Evolutionary conservation across 2,329 filamentous ascomycete genomes (phyloP).

Genomic region (Colletotrichum paranaense): DNA sequence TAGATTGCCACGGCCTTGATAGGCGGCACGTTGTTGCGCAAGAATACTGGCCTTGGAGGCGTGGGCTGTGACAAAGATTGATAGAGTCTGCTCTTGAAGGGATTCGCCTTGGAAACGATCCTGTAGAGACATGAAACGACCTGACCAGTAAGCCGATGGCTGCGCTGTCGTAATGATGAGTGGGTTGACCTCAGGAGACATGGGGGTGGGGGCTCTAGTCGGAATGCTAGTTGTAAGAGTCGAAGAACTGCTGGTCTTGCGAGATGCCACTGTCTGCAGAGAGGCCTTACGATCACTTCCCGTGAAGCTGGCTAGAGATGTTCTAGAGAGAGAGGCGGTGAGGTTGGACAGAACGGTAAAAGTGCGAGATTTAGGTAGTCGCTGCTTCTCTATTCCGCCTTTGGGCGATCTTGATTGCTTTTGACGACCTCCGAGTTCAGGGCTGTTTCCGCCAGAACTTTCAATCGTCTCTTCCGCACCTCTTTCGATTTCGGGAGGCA

Average conservation of each 20-base stretch:
- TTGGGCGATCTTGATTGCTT: slow-evolving; percentile 9
- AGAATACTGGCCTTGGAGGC: slow-evolving; percentile 16
- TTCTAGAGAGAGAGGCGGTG: slow-evolving; percentile 56
- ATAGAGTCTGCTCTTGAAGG: slow-evolving; percentile 21
- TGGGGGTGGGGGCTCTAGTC: slow-evolving; percentile 13
- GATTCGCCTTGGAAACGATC: slow-evolving; percentile 61
- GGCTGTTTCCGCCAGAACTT: slow-evolving; percentile 1
- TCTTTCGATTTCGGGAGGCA: not conserved
- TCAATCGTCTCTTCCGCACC: not conserved
- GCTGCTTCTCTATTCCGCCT: slow-evolving; percentile 13
- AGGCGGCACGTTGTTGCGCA: slow-evolving; percentile 6
- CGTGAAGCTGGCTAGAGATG: slow-evolving; percentile 21
- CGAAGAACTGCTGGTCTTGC: slow-evolving; percentile 32
- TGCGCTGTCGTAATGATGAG: slow-evolving; percentile 53
- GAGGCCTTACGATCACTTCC: slow-evolving; percentile 24
- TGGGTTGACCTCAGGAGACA: slow-evolving; percentile 6
- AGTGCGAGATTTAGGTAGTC: slow-evolving; percentile 57
- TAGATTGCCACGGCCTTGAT: slow-evolving; percentile 24
- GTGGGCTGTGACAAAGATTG: slow-evolving; percentile 18
- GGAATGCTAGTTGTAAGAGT: slow-evolving; percentile 21
- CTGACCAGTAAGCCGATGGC: slow-evolving; percentile 68
- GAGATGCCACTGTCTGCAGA: slow-evolving; percentile 7
- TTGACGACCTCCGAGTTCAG: not conserved
- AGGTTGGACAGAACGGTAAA: slow-evolving; percentile 57
- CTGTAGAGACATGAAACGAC: slow-evolving; percentile 67